These are phyloP conservation scores for Aureobasidium sp. DNA, from an alignment of 2,329 filamentous ascomycete species.

Conservation along the genomic window DNA sequence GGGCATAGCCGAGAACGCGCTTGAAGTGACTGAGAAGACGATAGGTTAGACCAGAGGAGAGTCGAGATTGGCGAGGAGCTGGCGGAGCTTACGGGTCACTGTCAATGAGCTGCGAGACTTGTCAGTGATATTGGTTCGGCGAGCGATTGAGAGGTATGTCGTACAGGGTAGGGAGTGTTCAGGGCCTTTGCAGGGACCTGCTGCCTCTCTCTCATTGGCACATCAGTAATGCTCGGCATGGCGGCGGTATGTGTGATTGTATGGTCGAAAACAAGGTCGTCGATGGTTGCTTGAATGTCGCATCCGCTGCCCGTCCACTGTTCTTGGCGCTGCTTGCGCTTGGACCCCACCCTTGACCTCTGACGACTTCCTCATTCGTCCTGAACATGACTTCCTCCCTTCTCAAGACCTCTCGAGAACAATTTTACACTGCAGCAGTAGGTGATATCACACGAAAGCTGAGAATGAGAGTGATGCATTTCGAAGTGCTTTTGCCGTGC, in stretches of 20 bases:
- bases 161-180: constrained; percentile 78
- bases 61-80: constrained; percentile 14
- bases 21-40: constrained; percentile 66
- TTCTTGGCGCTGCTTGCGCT: not conserved
- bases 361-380: not conserved
- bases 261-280: not conserved
- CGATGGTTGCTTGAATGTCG: constrained; percentile 7
- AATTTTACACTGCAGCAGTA: not conserved
- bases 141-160: constrained; percentile 32
- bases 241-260: constrained; percentile 6
- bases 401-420: not conserved
- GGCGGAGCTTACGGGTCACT: constrained; percentile 79
- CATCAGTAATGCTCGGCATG: constrained; percentile 14
- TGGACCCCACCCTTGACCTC: not conserved
- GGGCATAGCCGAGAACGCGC: constrained; percentile 81
- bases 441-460: not conserved
- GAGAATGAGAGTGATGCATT: not conserved
- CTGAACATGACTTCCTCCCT: not conserved
- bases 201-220: constrained; percentile 10
- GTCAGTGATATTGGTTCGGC: constrained; percentile 17
- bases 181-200: constrained; percentile 66
- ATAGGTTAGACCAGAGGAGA: constrained; percentile 15
- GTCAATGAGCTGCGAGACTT: constrained; percentile 75
- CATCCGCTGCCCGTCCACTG: constrained; percentile 6
- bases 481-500: not conserved